Evolutionary conservation across 768 basidiomycete genomes (phyloP).

Genomic region (Phylloporus scabripes): DNA sequence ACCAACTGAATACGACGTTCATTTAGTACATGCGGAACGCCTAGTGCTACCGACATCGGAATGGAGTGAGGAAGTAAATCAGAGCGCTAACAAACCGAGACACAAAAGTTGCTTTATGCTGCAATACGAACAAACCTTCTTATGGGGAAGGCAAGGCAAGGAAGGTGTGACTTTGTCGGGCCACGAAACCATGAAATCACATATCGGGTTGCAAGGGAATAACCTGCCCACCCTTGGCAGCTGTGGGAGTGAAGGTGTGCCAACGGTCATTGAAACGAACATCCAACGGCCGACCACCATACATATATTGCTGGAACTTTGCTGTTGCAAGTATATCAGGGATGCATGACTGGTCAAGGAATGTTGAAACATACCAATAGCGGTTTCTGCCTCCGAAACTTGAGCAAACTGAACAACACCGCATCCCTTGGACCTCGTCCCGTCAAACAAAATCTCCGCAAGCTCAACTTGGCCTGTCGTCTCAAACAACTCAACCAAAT

Average conservation of each 20-base stretch:
- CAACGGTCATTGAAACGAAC: slow-evolving; percentile 94
- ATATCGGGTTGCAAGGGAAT: slow-evolving; percentile 60
- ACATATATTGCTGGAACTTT: slow-evolving; percentile 95
- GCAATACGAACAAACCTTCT: neutral
- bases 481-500: slow-evolving; percentile 95
- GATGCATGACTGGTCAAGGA: neutral
- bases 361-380: slow-evolving; percentile 56
- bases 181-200: slow-evolving; percentile 5
- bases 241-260: slow-evolving; percentile 87
- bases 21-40: neutral
- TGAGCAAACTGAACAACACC: slow-evolving; percentile 95
- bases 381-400: slow-evolving; percentile 86
- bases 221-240: slow-evolving; percentile 81
- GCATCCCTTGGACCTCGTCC: slow-evolving; percentile 86
- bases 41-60: slow-evolving; percentile 2
- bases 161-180: neutral
- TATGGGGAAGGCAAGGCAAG: neutral
- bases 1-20: neutral
- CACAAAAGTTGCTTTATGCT: neutral
- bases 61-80: neutral
- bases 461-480: slow-evolving; percentile 93
- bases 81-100: neutral
- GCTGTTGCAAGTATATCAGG: slow-evolving; percentile 36
- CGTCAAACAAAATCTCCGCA: slow-evolving; percentile 93
- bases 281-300: slow-evolving; percentile 84